Evolutionary conservation across 2,329 filamentous ascomycete species (phyloP).

Genomic region (Didymella segeticola): DNA sequence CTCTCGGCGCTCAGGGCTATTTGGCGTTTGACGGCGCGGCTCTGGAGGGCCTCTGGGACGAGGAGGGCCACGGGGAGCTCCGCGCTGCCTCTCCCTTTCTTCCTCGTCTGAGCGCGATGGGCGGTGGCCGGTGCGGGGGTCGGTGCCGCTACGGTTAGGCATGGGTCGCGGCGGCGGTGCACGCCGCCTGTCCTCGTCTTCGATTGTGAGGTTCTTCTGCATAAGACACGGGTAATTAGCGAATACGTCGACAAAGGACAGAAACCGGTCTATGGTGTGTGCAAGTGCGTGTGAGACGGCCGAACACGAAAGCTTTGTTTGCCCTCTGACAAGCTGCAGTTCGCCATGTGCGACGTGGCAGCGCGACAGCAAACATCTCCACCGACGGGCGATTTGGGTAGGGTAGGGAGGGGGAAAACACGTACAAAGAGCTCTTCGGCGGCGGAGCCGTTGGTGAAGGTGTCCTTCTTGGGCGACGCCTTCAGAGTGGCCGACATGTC

Average conservation of each 20-base stretch:
- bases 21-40: conserved; percentile 43
- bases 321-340: conserved; percentile 7
- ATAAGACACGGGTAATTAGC: conserved; percentile 51
- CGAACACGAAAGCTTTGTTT: not conserved
- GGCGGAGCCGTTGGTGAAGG: conserved; percentile 51
- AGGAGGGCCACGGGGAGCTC: conserved; percentile 43
- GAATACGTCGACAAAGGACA: conserved; percentile 48
- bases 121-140: conserved; percentile 61
- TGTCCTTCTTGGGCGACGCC: conserved; percentile 55
- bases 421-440: conserved; percentile 80
- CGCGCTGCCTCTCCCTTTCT: conserved; percentile 45
- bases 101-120: conserved; percentile 72
- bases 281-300: not conserved
- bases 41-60: conserved; percentile 49
- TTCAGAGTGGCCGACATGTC: conserved; percentile 48
- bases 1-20: conserved; percentile 49
- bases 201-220: conserved; percentile 72
- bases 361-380: not conserved
- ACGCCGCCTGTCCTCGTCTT: conserved; percentile 61
- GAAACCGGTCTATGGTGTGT: conserved; percentile 49
- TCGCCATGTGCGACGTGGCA: conserved; percentile 10
- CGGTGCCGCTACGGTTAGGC: conserved; percentile 56
- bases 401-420: conserved; percentile 43
- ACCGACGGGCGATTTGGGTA: conserved; percentile 2
- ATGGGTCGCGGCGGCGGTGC: conserved; percentile 38